Base-by-base conservation (phyloP, 106 monocot species). In the Platanthera zijinensis region DNA sequence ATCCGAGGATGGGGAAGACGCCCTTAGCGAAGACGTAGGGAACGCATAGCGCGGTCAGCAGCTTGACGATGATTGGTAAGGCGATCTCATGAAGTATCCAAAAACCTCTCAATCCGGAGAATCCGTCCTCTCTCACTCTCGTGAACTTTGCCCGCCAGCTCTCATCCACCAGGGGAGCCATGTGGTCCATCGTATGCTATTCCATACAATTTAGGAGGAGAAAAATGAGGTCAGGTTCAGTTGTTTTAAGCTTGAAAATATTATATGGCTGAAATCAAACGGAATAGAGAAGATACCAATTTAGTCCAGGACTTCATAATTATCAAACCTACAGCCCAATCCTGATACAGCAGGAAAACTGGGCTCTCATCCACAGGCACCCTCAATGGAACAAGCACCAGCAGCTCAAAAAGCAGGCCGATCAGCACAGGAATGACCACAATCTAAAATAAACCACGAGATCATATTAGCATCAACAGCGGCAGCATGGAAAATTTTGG, bases 321-420 rank as follows among this genome's bases (percentile, higher is more conserved):
- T 75, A 99, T 89, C 7, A 99, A 72, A 10, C 99, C 99, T 52
- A 99, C 78, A 70, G 94, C 99, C 99, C 99, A 99, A 78, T 99
- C 99, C 79, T 99, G 99, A 77, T 99, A 99, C 51, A 99, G 68
- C 17, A 99, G 92, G 71, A 99, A 99, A 67, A 99, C 90, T 10
- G 99, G 99, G 76, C 94, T 94, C 74, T 99, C 90, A 82, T 94
- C 94, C 57, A 99, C 90, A 18, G 99, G 99, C 3, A 99, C 99
- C 63, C 99, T 91, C 89, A 94, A 88, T 3, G 99, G 99, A 11
- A 99, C 99, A 75, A 99, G 84, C 22, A 99, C 88, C 69, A 99
- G 82, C 52, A 99, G 76, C 86, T 99, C 94, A 78, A 99, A 94
- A 2, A 99, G 84, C 7, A 99, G 94, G 12, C 99, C 99, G 74